Evolutionary conservation across 2,329 filamentous ascomycete genomes (phyloP), one percentile per base, ranked within the genome.

Genomic region (Endothia cerciana): DNA sequence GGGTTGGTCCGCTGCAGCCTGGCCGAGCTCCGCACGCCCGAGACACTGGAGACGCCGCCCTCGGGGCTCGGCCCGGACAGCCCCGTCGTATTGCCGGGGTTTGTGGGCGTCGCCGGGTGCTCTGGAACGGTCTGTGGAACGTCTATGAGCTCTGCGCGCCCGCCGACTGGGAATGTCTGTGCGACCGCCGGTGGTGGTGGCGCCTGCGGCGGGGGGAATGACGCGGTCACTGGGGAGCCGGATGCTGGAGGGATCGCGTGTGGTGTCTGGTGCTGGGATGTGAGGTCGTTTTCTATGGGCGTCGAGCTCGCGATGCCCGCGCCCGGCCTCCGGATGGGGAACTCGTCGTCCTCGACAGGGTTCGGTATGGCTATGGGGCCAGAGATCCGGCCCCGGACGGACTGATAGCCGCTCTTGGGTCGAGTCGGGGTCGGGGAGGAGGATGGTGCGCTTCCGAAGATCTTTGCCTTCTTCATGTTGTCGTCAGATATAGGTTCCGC

Each of bases 361-460:
- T 75, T 77, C 22, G 78, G 74, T 28, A 89, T 83, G 1, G 86
- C 86, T 58, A 89, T 89, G 17, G 87, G 87, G 7, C 80, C 82
- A 38, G 86, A 89, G 68, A 89, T 89, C 70, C 82, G 85, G 68
- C 86, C 86, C 47, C 87, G 83, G 68, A 89, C 83, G 41, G 83
- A 82, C 64, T 76, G 74, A 70, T 80, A 76, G 65, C 75, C 76
- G 47, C 78, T 74, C 70, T 79, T 80, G 63, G 76, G 78, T 69
- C 78, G 77, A 69, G 77, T 77, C 70, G 77, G 72, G 71, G 72
- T 77, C 62, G 82, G 69, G 65, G 63, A 62, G 65, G 63, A 62
- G 65, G 69, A 57, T 36, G 63, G 57, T 40, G 36, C 38, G 53
- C 36, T 17, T 11, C 63, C 63, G 55, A 68, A 68, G 33, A 68